A percentile compares a stretch with the other conserved stretches of the same genome.
phyloP scores from a whole-genome alignment of 2,329 filamentous ascomycete species.

The Parastagonospora avenae region DNA sequence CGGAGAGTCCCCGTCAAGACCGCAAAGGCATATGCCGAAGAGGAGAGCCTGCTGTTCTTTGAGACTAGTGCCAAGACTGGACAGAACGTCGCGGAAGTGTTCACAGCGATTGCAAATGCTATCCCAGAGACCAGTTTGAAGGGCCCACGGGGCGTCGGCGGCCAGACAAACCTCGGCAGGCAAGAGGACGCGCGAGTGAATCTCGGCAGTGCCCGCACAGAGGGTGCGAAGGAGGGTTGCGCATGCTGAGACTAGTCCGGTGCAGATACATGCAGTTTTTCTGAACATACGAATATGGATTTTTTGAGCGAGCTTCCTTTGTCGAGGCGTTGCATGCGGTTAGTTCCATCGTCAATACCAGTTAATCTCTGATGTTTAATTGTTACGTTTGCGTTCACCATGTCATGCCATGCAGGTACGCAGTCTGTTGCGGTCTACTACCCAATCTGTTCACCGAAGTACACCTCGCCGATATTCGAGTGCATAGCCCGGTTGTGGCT shows the following conservation, averaged over 20 bases:
- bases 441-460: constrained; percentile 1
- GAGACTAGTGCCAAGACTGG: constrained; percentile 98
- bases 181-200: constrained; percentile 77
- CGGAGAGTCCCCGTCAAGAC: constrained; percentile 90
- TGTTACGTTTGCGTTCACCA: not conserved
- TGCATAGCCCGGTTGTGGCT: not conserved
- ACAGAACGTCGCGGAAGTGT: constrained; percentile 91
- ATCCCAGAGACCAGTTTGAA: constrained; percentile 97
- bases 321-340: constrained; percentile 2
- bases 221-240: constrained; percentile 85
- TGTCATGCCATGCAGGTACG: not conserved
- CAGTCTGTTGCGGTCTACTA: not conserved
- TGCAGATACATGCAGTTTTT: not conserved
- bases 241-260: constrained; percentile 67
- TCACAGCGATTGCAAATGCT: constrained; percentile 96
- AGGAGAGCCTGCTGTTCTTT: constrained; percentile 93
- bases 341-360: constrained; percentile 5
- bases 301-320: constrained; percentile 2
- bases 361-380: not conserved
- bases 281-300: not conserved
- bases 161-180: constrained; percentile 61
- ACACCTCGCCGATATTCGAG: not conserved
- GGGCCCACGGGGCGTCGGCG: constrained; percentile 72
- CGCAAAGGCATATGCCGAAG: constrained; percentile 90
- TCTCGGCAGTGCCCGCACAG: constrained; percentile 71